These are phyloP conservation scores for Ceratocystis destructans DNA, from an alignment of 2,329 filamentous ascomycete species.

Conservation along the genomic window DNA sequence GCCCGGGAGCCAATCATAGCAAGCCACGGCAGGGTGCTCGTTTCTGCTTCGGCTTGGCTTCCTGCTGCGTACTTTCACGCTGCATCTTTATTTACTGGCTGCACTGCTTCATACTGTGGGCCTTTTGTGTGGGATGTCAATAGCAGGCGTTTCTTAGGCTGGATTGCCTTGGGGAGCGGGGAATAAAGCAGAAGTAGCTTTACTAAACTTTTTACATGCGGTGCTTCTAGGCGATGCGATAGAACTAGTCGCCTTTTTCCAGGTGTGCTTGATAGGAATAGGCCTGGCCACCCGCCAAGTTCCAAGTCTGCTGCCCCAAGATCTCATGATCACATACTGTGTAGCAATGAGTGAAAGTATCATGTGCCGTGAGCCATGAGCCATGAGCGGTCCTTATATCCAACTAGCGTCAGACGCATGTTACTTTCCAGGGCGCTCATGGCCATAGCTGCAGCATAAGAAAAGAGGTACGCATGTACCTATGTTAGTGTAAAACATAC, in stretches of 20 bases:
- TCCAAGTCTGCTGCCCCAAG: not conserved
- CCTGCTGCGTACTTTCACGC: not conserved
- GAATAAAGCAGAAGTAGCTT: not conserved
- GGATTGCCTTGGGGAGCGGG: not conserved
- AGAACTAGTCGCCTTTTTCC: not conserved
- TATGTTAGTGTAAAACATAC: not conserved
- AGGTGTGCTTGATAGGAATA: not conserved
- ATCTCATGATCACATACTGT: not conserved
- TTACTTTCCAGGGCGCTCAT: too few relatives aligned
- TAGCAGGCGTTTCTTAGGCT: not conserved
- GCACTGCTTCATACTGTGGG: not conserved
- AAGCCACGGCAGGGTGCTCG: not conserved
- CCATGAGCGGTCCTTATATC: too few relatives aligned
- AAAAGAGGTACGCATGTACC: not conserved
- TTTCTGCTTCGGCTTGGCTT: not conserved
- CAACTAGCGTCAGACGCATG: too few relatives aligned
- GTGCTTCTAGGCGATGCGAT: not conserved
- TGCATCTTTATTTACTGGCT: not conserved
- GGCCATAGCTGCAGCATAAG: not conserved
- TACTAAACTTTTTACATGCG: not conserved
- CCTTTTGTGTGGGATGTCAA: not conserved
- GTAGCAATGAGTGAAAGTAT: not conserved
- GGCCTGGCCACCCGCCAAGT: not conserved
- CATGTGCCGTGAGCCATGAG: too few relatives aligned
- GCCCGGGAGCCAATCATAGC: not conserved